Conservation (phyloP, 495 filamentous ascomycete species). For the Physcia stellaris region DNA sequence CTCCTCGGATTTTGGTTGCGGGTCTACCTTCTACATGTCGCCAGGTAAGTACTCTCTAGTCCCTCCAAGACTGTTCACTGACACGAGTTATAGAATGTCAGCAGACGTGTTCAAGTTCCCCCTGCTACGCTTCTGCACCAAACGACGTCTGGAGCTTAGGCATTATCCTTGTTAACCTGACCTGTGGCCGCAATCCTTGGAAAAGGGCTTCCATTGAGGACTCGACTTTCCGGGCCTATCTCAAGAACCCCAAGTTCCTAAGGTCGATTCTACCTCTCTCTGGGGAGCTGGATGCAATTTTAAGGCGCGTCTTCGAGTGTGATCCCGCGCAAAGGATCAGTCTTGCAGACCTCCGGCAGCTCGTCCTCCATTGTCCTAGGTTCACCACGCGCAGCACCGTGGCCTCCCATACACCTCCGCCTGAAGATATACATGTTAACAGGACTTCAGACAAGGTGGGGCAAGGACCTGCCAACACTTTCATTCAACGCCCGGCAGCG, state of each 20-base stretch:
- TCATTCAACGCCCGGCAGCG: slow-evolving; percentile 3
- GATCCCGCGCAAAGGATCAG: slow-evolving; percentile 77
- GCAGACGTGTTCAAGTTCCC: slow-evolving; percentile 62
- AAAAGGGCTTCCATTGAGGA: slow-evolving; percentile 88
- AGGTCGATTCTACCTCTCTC: slow-evolving; percentile 88
- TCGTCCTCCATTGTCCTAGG: slow-evolving; percentile 61
- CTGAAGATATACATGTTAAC: slow-evolving; percentile 3
- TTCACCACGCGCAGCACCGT: slow-evolving; percentile 42
- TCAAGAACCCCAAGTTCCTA: slow-evolving; percentile 75
- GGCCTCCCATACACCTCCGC: slow-evolving; percentile 4
- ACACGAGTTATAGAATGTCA: slow-evolving; percentile 66
- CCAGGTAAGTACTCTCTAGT: slow-evolving; percentile 54
- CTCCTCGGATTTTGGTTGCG: slow-evolving; percentile 93
- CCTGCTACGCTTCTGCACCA: slow-evolving; percentile 77
- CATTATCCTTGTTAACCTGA: slow-evolving; percentile 93
- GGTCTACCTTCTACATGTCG: slow-evolving; percentile 98
- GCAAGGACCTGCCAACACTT: not conserved
- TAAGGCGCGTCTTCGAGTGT: slow-evolving; percentile 79
- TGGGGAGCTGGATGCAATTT: slow-evolving; percentile 74
- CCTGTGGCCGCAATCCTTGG: slow-evolving; percentile 97
- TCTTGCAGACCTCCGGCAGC: slow-evolving; percentile 63
- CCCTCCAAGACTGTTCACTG: slow-evolving; percentile 6
- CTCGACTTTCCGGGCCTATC: slow-evolving; percentile 86
- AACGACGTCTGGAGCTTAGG: slow-evolving; percentile 98
- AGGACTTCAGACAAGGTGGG: not conserved